These are phyloP conservation scores for Azolla pinnata DNA, from an alignment of 75 land plant species.

Conservation along the genomic window DNA sequence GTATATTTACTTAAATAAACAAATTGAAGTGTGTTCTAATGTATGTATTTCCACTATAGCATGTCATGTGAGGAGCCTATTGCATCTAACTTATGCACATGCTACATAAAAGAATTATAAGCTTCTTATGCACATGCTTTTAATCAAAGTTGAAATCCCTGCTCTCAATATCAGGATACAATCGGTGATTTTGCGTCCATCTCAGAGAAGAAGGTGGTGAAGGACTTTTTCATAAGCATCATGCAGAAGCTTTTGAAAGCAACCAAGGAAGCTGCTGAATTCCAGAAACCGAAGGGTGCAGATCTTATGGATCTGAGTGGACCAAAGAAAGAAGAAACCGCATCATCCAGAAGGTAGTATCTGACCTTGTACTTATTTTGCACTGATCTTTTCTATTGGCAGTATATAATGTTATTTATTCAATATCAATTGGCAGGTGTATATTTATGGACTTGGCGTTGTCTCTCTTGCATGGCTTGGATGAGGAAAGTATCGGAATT, in stretches of 20 bases:
- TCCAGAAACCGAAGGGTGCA: slow-evolving; percentile 13
- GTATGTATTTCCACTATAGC: no score
- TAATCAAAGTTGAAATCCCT: no score
- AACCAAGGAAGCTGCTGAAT: slow-evolving; percentile 44
- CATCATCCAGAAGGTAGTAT: slow-evolving; percentile 31
- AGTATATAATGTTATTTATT: no score
- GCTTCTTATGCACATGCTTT: no score
- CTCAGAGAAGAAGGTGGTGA: slow-evolving; percentile 46
- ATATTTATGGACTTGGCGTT: slow-evolving; percentile 61
- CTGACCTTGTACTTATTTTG: no score
- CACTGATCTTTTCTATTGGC: no score
- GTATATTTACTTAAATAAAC: slow-evolving; percentile 10
- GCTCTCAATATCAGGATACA: slow-evolving; percentile 59
- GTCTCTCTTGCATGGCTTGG: slow-evolving; percentile 64
- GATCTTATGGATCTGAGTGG: slow-evolving; percentile 57
- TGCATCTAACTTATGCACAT: no score
- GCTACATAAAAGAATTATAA: no score
- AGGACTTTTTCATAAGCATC: slow-evolving; percentile 41
- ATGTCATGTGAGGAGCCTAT: no score
- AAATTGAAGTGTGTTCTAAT: no score
- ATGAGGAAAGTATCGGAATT: slow-evolving; percentile 39
- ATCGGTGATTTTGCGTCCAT: slow-evolving; percentile 74
- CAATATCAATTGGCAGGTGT: no score
- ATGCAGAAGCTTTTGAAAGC: slow-evolving; percentile 59
- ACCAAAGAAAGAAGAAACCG: slow-evolving; percentile 27